Evolutionary conservation across 148 eudicot species (phyloP).

Genomic region (Rhododendron ferrugineum): DNA sequence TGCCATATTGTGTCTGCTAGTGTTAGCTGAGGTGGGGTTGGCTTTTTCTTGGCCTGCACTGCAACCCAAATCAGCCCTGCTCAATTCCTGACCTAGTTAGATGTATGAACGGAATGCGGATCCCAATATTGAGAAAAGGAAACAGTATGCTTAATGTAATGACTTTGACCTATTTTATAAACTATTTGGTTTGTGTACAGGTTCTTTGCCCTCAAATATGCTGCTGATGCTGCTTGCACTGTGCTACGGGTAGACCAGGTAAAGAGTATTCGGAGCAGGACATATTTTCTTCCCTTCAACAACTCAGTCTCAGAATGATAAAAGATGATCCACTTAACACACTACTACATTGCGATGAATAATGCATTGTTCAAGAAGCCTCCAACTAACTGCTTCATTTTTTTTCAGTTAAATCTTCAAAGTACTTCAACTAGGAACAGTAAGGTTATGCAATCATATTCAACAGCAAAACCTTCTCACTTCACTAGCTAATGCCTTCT

Average conservation of each 20-base stretch:
- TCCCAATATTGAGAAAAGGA: background rate
- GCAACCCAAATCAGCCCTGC: background rate
- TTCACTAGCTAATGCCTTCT: no score
- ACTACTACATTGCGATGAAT: no score
- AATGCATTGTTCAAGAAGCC: no score
- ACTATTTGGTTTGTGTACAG: conserved; percentile 30
- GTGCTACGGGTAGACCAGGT: conserved; percentile 97
- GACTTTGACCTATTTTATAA: background rate
- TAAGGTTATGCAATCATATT: no score
- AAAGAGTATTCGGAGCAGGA: no score
- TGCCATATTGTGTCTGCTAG: background rate
- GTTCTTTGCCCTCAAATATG: conserved; percentile 85
- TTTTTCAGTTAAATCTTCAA: no score
- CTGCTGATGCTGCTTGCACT: conserved; percentile 93
- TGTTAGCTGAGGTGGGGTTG: background rate
- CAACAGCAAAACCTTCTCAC: no score
- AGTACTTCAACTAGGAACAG: no score
- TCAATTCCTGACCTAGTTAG: background rate
- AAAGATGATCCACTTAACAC: no score
- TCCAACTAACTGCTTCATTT: no score
- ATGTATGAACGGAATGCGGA: background rate
- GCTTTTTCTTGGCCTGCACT: background rate
- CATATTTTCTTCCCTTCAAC: no score
- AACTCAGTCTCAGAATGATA: no score
- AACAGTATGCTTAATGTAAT: background rate